phyloP scores from a whole-genome alignment of 83 land plant genomes.

The Picea mariana region DNA sequence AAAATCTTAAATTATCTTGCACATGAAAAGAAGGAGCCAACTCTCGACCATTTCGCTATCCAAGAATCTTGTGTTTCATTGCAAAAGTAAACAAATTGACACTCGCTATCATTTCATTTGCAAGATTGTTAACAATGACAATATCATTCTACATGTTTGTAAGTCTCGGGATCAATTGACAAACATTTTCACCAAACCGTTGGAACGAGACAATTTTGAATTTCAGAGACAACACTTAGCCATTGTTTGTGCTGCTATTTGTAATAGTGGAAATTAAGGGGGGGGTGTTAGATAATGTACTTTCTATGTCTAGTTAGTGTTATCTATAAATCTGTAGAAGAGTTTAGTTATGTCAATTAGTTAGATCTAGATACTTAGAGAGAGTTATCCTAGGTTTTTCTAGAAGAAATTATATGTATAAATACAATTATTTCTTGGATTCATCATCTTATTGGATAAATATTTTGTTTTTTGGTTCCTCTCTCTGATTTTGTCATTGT shows the following conservation, averaged over 20 bases:
- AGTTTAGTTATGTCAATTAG: too few species aligned
- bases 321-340: too few species aligned
- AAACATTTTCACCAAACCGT: background rate
- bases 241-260: background rate
- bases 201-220: too few species aligned
- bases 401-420: too few species aligned
- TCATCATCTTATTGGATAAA: too few species aligned
- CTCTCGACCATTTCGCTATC: background rate
- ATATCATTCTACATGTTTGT: background rate
- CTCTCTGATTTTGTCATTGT: too few species aligned
- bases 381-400: too few species aligned
- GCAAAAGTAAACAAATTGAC: background rate
- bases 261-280: background rate
- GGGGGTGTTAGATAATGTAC: background rate
- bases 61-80: background rate
- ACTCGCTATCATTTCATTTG: background rate
- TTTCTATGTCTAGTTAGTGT: too few species aligned
- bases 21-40: background rate
- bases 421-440: too few species aligned
- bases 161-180: background rate
- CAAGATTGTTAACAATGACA: background rate
- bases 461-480: too few species aligned
- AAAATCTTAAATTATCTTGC: background rate
- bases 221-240: too few species aligned
- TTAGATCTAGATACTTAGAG: too few species aligned